Base-by-base conservation (phyloP, 2,329 filamentous ascomycete species). In the Aspergillus hortae region DNA sequence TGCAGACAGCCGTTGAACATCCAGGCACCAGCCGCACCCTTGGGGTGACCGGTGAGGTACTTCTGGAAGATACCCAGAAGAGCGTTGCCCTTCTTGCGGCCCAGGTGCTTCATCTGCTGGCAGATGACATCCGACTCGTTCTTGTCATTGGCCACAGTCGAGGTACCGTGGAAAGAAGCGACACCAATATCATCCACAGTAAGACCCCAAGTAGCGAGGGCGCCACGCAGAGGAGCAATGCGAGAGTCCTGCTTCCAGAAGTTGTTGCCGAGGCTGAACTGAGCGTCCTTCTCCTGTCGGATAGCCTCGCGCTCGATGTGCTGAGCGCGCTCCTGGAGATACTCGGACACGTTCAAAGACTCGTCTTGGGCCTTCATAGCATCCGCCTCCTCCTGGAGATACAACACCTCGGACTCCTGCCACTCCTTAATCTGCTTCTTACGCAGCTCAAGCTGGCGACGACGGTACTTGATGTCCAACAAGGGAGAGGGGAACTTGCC, bases 1-100 rank as follows among this genome's bases (percentile, higher is more conserved):
- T 99, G 94, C 71, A 99, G 79, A 72, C 90, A 94, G 60, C 94
- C 94, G 80, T 99, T 99, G 83, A 99, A 86, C 94, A 99, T 99
- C 92, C 94, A 99, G 45, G 92, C 94, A 80, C 94, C 94, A 55
- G 94, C 94, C 66, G 94, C 92, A 86, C 94, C 94, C 85, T 99
- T 99, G 67, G 94, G 94, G 72, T 99, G 94, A 74, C 94, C 94
- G 49, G 95, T 99, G 56, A 99, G 86, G 74, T 95, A 97, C 77
- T 99, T 99, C 77, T 99, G 94, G 88, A 97, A 99, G 71, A 99
- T 92, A 79, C 92, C 94, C 59, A 97, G 77, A 12, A 99, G 80
- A 30, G 94, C 92, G 67, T 99, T 99, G 67, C 95, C 94, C 85
- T 96, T 96, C 75, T 87, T 88, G 64, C 94, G 89, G 60, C 94